phyloP scores from a whole-genome alignment of 2,329 filamentous ascomycete genomes.

The Akanthomyces lecanii region DNA sequence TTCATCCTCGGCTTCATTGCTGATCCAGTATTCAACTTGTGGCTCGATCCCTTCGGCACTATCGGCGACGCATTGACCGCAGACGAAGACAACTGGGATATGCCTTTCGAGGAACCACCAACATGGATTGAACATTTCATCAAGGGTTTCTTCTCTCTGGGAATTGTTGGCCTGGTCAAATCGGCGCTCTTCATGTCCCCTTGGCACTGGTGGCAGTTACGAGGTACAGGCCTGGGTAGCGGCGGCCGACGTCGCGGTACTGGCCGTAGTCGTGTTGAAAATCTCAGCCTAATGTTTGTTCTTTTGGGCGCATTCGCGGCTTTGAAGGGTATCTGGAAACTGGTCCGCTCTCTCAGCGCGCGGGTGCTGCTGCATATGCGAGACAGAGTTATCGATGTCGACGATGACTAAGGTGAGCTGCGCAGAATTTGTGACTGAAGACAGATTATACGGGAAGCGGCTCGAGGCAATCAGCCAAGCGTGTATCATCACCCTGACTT shows the following conservation, averaged over 20 bases:
- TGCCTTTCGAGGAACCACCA: conserved; percentile 45
- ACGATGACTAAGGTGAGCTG: conserved; percentile 50
- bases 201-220: conserved; percentile 72
- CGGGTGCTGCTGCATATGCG: conserved; percentile 71
- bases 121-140: conserved; percentile 80
- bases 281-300: conserved; percentile 75
- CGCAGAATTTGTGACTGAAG: neutral
- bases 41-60: conserved; percentile 70
- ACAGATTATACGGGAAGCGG: neutral
- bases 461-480: too few relatives aligned
- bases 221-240: conserved; percentile 40
- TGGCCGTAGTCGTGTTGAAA: conserved; percentile 72
- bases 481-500: neutral
- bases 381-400: conserved; percentile 79
- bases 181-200: conserved; percentile 69
- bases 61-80: conserved; percentile 47
- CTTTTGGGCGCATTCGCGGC: conserved; percentile 77
- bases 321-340: conserved; percentile 79
- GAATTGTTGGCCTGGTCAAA: conserved; percentile 80
- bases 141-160: conserved; percentile 87
- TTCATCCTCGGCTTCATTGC: conserved; percentile 88
- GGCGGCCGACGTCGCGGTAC: conserved; percentile 55
- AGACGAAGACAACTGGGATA: conserved; percentile 33
- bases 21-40: conserved; percentile 86
- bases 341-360: conserved; percentile 68